These are phyloP conservation scores for Boletus patriciae DNA, from an alignment of 768 basidiomycete species.

Conservation along the genomic window DNA sequence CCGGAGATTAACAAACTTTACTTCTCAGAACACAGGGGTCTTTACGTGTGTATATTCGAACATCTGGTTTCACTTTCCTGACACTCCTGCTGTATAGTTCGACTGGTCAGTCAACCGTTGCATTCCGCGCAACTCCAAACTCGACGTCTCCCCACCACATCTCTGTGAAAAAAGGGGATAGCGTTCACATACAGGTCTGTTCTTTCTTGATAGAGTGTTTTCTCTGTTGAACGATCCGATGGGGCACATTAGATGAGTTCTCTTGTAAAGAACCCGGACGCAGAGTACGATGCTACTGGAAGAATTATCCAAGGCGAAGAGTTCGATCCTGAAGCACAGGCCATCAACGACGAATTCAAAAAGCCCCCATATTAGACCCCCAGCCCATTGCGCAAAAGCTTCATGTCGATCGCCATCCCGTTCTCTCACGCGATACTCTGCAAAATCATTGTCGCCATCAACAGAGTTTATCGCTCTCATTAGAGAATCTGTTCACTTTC, in stretches of 20 bases:
- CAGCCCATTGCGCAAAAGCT: not conserved
- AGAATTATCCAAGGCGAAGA: conserved; percentile 44
- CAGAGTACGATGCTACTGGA: conserved; percentile 60
- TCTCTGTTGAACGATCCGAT: conserved; percentile 5
- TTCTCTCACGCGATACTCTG: not conserved
- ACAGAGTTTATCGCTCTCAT: not conserved
- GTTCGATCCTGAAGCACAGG: conserved; percentile 61
- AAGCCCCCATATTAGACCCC: conserved; percentile 43
- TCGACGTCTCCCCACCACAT: conserved; percentile 25
- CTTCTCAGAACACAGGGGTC: conserved; percentile 45
- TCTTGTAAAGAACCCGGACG: conserved; percentile 48
- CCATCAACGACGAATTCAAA: conserved; percentile 63
- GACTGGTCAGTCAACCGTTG: conserved; percentile 51
- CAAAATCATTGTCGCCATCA: not conserved
- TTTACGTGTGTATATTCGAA: conserved; percentile 46
- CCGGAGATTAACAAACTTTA: conserved; percentile 64
- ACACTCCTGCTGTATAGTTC: conserved; percentile 33
- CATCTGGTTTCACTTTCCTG: conserved; percentile 19
- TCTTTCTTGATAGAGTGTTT: not conserved
- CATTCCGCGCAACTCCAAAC: conserved; percentile 51
- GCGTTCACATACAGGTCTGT: conserved; percentile 61
- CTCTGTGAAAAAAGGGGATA: conserved; percentile 43
- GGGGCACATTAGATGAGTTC: conserved; percentile 60
- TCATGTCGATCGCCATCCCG: not conserved
- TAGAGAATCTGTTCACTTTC: not conserved